Evolutionary conservation across 176 grass and related monocot genomes (phyloP), one percentile per base, ranked within the genome.

Genomic region (Otatea glauca): DNA sequence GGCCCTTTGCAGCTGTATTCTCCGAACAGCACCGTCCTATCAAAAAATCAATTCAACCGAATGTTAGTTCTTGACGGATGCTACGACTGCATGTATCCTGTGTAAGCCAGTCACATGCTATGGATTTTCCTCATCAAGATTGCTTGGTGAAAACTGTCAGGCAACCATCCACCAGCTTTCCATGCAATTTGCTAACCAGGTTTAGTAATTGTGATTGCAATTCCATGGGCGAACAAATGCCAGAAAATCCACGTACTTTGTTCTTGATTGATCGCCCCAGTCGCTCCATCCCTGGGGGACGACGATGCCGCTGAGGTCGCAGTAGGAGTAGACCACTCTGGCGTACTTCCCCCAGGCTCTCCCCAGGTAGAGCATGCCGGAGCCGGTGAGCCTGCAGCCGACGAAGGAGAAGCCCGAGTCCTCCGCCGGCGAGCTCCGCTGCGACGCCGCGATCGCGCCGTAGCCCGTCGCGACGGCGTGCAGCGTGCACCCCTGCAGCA

Each of bases 371-470:
- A 96, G 56, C 85, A 89, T 89, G 84, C 93, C 96, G 35, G 96
- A 96, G 24, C 96, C 96, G 38, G 86, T 89, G 43, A 99, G 84
- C 75, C 67, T 78, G 83, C 96, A 99, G 48, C 86, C 72, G 21
- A 96, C 80, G 84, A 99, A 99, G 20, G 93, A 94, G 86, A 96
- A 99, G 29, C 96, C 96, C 0, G 89, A 92, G 41, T 94, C 84
- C 43, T 99, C 93, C 41, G 62, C 16, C 67, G 89, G 69, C 24
- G 96, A 99, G 80, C 89, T 89, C 85, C 96, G 89, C 88, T 99
- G 96, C 76, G 93, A 95, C 56, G 96, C 96, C 68, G 96, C 96
- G 49, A 99, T 86, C 39, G 96, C 96, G 65, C 96, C 96, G 80
- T 92, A 96, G 88, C 81, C 87, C 43, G 53, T 93, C 60, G 96